Evolutionary conservation across 164 flowering plant species (phyloP), one percentile per base, ranked within the genome.

Genomic region (Macadamia integrifolia): DNA sequence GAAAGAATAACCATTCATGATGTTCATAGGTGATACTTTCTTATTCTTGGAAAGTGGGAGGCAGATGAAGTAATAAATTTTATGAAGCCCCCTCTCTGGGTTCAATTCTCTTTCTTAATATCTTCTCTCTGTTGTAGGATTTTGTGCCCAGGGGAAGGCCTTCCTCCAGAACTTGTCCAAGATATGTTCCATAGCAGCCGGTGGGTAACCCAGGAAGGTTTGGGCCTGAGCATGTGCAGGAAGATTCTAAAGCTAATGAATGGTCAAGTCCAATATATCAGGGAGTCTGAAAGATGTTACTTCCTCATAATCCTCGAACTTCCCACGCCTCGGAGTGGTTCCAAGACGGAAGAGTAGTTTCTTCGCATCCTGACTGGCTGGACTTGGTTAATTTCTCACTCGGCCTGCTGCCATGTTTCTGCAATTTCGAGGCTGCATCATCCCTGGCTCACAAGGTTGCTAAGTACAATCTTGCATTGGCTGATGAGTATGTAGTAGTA

Each of bases 211-310:
- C 82, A 82, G 49, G 97, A 88, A 77, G 97, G 97, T 48, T 58
- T 91, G 43, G 92, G 88, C 15, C 77, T 91, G 64, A 86, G 93
- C 87, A 85, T 87, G 83, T 85, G 89, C 82, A 72, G 92, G 64
- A 91, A 86, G 78, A 85, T 91, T 64, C 64, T 91, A 59, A 88
- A 84, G 86, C 83, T 81, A 55, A 88, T 91, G 88, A 80, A 77
- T 72, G 92, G 97, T n/a, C 88, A 88, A 71, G 92, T 88, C 68
- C 93, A 87, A 72, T 91, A 91, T 58, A 87, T 86, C 64, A 82
- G 93, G 77, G 97, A 87, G 69, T 86, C 91, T 0, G 91, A 91
- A 74, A 80, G 87, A 74, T 82, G 88, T 64, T 88, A 80, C 68
- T 91, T 88, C 77, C 73, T 83, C 63, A 76, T 87, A 35, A 69